Evolutionary conservation across 768 basidiomycete species (phyloP), one percentile per base, ranked within the genome.

Genomic region (Hemileccinum rubropunctum): DNA sequence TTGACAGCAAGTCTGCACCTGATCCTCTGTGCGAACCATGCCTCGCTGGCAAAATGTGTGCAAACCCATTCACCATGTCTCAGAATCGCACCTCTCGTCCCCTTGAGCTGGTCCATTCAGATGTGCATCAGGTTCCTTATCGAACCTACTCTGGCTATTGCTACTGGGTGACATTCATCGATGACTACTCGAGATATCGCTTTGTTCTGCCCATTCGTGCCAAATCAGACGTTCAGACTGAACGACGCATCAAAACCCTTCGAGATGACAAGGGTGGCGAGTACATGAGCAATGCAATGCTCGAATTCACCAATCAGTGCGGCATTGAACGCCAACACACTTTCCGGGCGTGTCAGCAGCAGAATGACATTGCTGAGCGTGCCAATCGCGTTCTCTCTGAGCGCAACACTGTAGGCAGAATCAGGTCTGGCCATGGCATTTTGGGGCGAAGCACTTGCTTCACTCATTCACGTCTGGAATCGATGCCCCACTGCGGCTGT

Each of bases 381-480:
- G 40, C 45, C 1, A 42, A 46, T 21, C 26, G 21, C 0, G 41
- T 52, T 1, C 45, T 47, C 0, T 18, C 51, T 38, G 45, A 42
- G 39, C 28, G 28, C 13, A 42, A 42, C 2, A 51, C 50, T 65
- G 47, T 17, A 40, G 23, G 28, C 28, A 9, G 28, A 30, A 9
- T 30, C 28, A 4, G 28, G 28, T 2, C 11, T 30, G 4, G 2
- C 45, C 4, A 50, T 37, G 42, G 26, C 23, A 11, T 40, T 52
- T 40, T 52, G 45, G 28, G 28, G 9, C 2, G 28, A 30, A 30
- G 28, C 28, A 9, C 28, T 30, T 30, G 28, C 28, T 30, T 38
- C 62, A 59, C 53, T 50, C 58, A 4, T 48, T 68, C 13, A 67
- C 70, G 34, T 64, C 58, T 34, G 53, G 33, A 44, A 44, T 13